Percentiles rank a stretch among this genome's conserved stretches.
Evolutionary conservation across 202 grass and related monocot species (phyloP).

Genomic region (Hordeum pubiflorum): DNA sequence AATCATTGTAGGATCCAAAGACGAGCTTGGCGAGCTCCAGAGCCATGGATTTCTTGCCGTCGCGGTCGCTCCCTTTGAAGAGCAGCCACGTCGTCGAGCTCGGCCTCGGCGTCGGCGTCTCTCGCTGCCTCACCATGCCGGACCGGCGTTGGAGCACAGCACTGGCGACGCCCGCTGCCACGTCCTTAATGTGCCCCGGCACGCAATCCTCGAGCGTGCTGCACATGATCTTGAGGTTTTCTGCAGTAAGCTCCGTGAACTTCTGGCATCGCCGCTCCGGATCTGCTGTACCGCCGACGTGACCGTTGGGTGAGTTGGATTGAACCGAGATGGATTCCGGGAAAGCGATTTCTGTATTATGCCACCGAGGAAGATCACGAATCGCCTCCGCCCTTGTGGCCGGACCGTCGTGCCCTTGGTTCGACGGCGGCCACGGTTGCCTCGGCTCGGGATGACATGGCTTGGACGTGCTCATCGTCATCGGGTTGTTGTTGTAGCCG

Average conservation of each 20-base stretch:
- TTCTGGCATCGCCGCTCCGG: constrained; percentile 22
- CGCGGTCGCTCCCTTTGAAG: constrained; percentile 56
- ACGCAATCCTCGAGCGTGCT: constrained; percentile 45
- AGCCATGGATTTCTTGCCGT: constrained; percentile 59
- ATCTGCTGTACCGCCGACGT: neutral
- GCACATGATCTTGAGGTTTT: constrained; percentile 74
- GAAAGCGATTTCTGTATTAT: constrained; percentile 18
- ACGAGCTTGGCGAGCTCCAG: constrained; percentile 63
- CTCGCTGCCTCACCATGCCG: constrained; percentile 41
- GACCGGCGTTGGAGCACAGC: constrained; percentile 59
- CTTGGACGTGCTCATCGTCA: constrained; percentile 21
- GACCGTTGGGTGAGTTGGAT: constrained; percentile 29
- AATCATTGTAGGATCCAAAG: constrained; percentile 42
- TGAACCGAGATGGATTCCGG: constrained; percentile 33
- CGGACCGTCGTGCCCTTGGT: neutral
- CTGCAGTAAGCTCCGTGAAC: constrained; percentile 75
- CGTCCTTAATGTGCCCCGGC: constrained; percentile 30
- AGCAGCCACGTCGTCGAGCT: constrained; percentile 58
- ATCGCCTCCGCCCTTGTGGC: neutral
- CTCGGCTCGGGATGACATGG: constrained; percentile 19
- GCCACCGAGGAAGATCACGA: neutral
- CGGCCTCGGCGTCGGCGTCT: constrained; percentile 18
- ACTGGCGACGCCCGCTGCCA: constrained; percentile 58
- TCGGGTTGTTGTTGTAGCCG: constrained; percentile 7
- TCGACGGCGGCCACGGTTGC: constrained; percentile 8